A percentile compares a stretch with the other conserved stretches of the same genome.
These are phyloP conservation scores for Alternaria infectoria DNA, from an alignment of 2,329 filamentous ascomycete genomes.

Conservation along the genomic window DNA sequence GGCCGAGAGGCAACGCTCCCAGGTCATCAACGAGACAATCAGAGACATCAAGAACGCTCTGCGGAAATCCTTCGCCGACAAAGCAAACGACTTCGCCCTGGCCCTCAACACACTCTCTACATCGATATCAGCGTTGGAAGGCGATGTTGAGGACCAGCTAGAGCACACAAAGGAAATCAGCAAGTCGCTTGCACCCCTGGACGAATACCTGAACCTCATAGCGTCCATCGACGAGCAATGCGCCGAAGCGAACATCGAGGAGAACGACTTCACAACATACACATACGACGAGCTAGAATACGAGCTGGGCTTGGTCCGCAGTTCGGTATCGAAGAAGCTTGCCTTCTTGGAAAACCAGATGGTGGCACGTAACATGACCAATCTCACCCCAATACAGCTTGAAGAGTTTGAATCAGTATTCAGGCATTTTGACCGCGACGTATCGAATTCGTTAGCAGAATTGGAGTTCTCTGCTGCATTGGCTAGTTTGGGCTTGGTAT, in stretches of 20 bases:
- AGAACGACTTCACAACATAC: constrained; percentile 99
- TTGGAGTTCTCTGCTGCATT: constrained; percentile 95
- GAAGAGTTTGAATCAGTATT: constrained; percentile 99
- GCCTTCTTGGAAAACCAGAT: constrained; percentile 98
- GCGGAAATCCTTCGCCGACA: constrained; percentile 91
- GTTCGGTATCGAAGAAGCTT: constrained; percentile 93
- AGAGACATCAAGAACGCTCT: constrained; percentile 97
- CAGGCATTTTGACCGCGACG: constrained; percentile 94
- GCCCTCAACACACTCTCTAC: constrained; percentile 93
- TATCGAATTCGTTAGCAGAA: constrained; percentile 87
- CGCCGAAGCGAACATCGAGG: constrained; percentile 95
- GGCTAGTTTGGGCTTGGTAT: constrained; percentile 92
- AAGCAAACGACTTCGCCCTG: constrained; percentile 96
- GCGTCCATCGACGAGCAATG: constrained; percentile 86
- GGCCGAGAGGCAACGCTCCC: constrained; percentile 85
- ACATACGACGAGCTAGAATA: constrained; percentile 96
- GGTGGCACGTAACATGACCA: constrained; percentile 98
- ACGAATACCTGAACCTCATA: constrained; percentile 88
- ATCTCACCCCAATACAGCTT: constrained; percentile 94
- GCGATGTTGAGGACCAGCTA: constrained; percentile 93
- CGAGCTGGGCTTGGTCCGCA: constrained; percentile 88
- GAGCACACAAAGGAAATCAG: constrained; percentile 85
- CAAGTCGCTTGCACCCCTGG: constrained; percentile 85
- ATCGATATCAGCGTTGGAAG: constrained; percentile 95
- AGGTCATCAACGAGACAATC: constrained; percentile 97